Evolutionary conservation across 805 yeast species (phyloP).

Genomic region (Barnettozyma californica): DNA sequence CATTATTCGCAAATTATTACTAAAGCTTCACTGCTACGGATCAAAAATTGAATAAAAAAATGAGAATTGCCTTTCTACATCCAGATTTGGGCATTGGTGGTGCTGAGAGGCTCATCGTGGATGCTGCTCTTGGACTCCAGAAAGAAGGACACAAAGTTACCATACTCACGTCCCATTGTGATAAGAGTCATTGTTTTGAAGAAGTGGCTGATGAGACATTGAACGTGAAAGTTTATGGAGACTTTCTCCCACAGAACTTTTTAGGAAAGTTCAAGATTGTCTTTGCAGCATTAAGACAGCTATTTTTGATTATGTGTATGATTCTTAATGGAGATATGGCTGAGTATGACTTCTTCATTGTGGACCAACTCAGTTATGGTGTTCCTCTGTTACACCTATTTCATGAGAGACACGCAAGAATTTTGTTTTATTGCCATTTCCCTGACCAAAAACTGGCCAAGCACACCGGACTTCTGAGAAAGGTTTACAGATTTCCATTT

Average conservation of each 20-base stretch:
- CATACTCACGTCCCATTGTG: conserved; percentile 88
- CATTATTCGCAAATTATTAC: background rate
- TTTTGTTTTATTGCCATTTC: conserved; percentile 90
- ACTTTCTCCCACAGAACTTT: conserved; percentile 69
- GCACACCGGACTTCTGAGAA: conserved; percentile 49
- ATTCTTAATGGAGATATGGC: conserved; percentile 38
- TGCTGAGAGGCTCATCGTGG: conserved; percentile 95
- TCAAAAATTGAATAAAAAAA: background rate
- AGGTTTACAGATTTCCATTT: conserved; percentile 73
- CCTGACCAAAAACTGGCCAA: conserved; percentile 81
- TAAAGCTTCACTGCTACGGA: background rate
- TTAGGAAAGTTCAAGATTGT: conserved; percentile 67
- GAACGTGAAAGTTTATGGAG: conserved; percentile 72
- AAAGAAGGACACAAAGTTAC: conserved; percentile 55
- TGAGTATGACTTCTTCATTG: conserved; percentile 64
- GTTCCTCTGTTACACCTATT: conserved; percentile 58
- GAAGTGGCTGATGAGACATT: conserved; percentile 63
- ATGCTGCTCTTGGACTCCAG: conserved; percentile 86
- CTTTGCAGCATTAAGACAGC: conserved; percentile 79
- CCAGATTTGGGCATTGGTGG: conserved; percentile 98
- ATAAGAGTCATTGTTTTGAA: conserved; percentile 81
- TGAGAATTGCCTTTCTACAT: conserved; percentile 80
- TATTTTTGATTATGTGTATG: conserved; percentile 54
- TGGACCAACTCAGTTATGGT: conserved; percentile 86
- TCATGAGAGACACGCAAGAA: conserved; percentile 40